phyloP scores from a whole-genome alignment of 768 basidiomycete species.

The Leccinum pellstonianum region DNA sequence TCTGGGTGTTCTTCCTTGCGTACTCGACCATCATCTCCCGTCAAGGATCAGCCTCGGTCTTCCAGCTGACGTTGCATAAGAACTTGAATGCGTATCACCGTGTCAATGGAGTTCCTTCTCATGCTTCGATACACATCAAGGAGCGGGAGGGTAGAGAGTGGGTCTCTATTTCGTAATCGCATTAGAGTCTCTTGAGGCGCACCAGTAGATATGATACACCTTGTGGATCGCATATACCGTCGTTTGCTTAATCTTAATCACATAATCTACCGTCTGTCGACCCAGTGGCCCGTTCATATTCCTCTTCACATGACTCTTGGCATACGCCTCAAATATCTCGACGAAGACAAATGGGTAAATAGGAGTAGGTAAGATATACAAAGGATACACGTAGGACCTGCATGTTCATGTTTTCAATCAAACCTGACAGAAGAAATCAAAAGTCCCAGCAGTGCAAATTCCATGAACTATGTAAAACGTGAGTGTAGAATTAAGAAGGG shows the following conservation, averaged over 20 bases:
- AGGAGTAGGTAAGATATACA: background rate
- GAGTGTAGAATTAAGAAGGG: conserved; percentile 14
- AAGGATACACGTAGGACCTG: background rate
- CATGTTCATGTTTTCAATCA: background rate
- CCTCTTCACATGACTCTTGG: background rate
- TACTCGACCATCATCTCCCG: conserved; percentile 83
- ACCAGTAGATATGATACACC: conserved; percentile 11
- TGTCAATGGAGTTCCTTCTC: conserved; percentile 78
- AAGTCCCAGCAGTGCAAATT: background rate
- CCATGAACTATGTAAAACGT: background rate
- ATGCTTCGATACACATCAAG: conserved; percentile 74
- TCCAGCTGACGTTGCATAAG: conserved; percentile 98
- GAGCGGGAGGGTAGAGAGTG: conserved; percentile 29
- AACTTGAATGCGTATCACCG: conserved; percentile 96
- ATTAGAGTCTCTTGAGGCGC: background rate
- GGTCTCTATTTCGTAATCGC: conserved; percentile 24
- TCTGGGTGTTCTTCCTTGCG: conserved; percentile 97
- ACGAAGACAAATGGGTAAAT: background rate
- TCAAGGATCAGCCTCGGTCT: conserved; percentile 89
- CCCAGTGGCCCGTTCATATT: background rate
- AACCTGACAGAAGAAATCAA: background rate
- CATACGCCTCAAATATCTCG: background rate
- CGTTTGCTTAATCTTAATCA: conserved; percentile 28
- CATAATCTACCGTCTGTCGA: background rate
- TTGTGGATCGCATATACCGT: conserved; percentile 21